These are phyloP conservation scores for Reutealis trisperma DNA, from an alignment of 345 rosid genomes.

Conservation along the genomic window DNA sequence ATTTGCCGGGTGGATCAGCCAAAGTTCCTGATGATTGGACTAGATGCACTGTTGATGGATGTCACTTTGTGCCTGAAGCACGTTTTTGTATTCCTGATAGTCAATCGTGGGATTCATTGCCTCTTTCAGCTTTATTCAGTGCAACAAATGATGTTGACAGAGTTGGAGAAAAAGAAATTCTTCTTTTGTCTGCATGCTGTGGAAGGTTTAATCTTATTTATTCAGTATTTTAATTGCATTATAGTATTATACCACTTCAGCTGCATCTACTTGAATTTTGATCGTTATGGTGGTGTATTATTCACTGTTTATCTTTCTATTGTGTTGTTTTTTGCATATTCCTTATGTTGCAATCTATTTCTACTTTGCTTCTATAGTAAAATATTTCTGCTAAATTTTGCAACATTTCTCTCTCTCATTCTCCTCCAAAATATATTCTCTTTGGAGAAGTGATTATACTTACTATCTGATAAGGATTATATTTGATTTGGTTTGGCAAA, in stretches of 20 bases:
- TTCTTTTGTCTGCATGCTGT: constrained; percentile 61
- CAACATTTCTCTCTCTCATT: background rate
- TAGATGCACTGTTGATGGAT: constrained; percentile 66
- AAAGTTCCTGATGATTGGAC: constrained; percentile 55
- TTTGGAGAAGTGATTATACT: background rate
- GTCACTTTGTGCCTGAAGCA: constrained; percentile 47
- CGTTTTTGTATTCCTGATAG: constrained; percentile 75
- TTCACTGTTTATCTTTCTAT: background rate
- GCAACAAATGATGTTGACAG: constrained; percentile 45
- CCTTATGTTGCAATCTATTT: background rate
- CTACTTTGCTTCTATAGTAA: background rate
- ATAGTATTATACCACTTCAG: background rate
- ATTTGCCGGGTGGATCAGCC: constrained; percentile 27
- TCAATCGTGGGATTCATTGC: constrained; percentile 75
- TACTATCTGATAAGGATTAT: background rate
- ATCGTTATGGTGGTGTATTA: background rate
- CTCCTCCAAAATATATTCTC: background rate
- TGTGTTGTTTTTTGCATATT: background rate
- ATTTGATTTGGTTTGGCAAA: background rate
- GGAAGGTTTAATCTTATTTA: constrained; percentile 63
- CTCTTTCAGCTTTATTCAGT: constrained; percentile 49
- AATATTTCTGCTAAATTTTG: background rate
- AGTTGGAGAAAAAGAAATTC: constrained; percentile 45
- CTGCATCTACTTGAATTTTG: background rate
- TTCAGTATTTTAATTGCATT: constrained; percentile 1